Base-by-base conservation (phyloP, 306 rosid genomes). In the Vigna radiata region DNA sequence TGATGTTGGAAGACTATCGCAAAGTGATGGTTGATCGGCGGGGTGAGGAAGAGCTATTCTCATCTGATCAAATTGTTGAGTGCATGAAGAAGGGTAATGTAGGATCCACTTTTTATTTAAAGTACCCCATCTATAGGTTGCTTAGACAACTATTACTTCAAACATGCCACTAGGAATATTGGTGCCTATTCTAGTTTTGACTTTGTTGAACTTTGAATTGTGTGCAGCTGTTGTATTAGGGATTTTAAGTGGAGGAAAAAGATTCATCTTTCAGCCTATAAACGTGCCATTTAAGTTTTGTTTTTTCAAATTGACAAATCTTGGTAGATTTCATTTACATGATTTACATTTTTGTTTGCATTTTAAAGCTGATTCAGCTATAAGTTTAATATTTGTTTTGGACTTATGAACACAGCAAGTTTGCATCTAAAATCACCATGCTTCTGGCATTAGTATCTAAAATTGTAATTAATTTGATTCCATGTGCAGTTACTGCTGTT, bases 11-110 rank as follows among this genome's bases (percentile, higher is more conserved):
- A 83, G 98, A 92, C 84, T 89, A 84, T 75, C 84, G 97, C 49
- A 92, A 86, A 83, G 93, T 89, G 52, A 88, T 94, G 98, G 96
- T 91, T 75, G 96, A 94, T 71, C 89, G 98, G 65, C 88, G 91
- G 81, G 98, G 97, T 14, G 96, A 88, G 89, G 93, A 88, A 76
- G 98, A 95, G 61, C 93, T 79, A 49, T 94, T 94, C 80, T 85
- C 90, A 23, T 69, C 91, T 37, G 88, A 89, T 75, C 90, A 90
- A 78, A 92, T 92, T 68, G 78, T 48, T 8, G 86, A 89, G 73
- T 91, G 97, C 89, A 89, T 88, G 96, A 90, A 89, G 83, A 92
- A 88, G 88, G 98, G 98, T 94, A 71, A 43, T 49, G 44, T n/a
- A 11, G 72, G 68, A 36, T 48, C 43, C 58, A 54, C 55, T 58